These are phyloP conservation scores for Termitomyces sp. DNA, from an alignment of 768 basidiomycete species.

Conservation along the genomic window DNA sequence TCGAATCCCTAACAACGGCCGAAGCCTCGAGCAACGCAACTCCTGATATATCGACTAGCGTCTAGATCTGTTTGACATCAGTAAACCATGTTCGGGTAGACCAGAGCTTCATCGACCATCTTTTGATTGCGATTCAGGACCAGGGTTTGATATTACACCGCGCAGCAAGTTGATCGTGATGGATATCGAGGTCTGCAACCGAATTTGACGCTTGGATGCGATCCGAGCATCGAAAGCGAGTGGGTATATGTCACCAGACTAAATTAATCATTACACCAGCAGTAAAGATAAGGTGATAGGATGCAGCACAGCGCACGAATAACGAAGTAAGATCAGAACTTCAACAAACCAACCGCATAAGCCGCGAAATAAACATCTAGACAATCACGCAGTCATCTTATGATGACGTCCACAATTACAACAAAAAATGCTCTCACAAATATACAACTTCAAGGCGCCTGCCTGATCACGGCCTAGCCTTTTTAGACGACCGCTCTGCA, in stretches of 20 bases:
- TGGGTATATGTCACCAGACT: not conserved
- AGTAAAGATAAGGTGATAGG: not conserved
- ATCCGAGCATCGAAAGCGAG: not conserved
- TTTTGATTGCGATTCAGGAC: not conserved
- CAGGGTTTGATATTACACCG: not conserved
- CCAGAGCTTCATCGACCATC: no score
- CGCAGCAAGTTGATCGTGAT: not conserved
- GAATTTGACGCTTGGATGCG: no score
- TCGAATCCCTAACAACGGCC: no score
- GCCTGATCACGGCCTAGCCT: constrained; percentile 7
- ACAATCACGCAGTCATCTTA: not conserved
- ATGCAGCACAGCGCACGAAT: not conserved
- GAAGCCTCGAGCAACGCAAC: not conserved
- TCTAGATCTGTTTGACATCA: no score
- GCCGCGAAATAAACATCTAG: not conserved
- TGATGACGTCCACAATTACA: no score
- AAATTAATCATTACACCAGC: not conserved
- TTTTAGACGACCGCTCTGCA: constrained; percentile 12
- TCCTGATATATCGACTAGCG: no score
- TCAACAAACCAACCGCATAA: no score
- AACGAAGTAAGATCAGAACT: not conserved
- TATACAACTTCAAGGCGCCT: not conserved
- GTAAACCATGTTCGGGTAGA: no score
- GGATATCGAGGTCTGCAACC: no score
- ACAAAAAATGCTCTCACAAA: not conserved